phyloP scores from a whole-genome alignment of 306 rosid genomes.

The Bauhinia variegata region DNA sequence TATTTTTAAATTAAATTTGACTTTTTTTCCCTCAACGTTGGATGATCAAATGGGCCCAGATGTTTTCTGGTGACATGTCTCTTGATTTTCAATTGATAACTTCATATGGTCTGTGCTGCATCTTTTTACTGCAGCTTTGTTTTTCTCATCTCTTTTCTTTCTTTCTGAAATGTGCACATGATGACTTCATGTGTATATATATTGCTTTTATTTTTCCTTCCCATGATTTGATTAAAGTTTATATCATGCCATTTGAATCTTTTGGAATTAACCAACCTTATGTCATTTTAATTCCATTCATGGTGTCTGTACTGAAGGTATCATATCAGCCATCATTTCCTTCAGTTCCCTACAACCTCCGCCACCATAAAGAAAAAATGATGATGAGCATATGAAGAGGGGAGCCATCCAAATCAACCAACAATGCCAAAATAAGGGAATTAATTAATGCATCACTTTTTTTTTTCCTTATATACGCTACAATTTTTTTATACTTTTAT shows the following conservation, averaged over 20 bases:
- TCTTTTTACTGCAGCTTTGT: neutral
- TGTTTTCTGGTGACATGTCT: too few species aligned
- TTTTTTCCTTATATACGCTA: too few species aligned
- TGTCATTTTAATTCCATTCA: constrained; percentile 33
- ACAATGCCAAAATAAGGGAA: too few species aligned
- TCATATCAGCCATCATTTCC: constrained; percentile 58
- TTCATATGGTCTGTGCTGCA: too few species aligned
- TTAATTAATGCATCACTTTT: too few species aligned
- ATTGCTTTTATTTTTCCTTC: constrained; percentile 12
- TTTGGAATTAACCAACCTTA: constrained; percentile 34
- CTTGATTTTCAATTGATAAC: too few species aligned
- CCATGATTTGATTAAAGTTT: constrained; percentile 33
- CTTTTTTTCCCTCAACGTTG: too few species aligned
- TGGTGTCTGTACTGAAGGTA: constrained; percentile 38
- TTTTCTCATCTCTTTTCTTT: too few species aligned
- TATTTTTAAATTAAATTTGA: too few species aligned
- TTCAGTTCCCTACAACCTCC: constrained; percentile 38
- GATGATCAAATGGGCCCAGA: too few species aligned
- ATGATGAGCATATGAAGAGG: constrained; percentile 18
- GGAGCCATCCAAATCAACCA: too few species aligned
- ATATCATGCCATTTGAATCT: constrained; percentile 46
- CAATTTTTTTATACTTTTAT: too few species aligned
- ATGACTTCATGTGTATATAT: neutral
- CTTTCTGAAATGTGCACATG: neutral
- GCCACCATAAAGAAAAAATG: constrained; percentile 34